These are phyloP conservation scores for Calycina marina DNA, from an alignment of 2,329 filamentous ascomycete species.

Conservation along the genomic window DNA sequence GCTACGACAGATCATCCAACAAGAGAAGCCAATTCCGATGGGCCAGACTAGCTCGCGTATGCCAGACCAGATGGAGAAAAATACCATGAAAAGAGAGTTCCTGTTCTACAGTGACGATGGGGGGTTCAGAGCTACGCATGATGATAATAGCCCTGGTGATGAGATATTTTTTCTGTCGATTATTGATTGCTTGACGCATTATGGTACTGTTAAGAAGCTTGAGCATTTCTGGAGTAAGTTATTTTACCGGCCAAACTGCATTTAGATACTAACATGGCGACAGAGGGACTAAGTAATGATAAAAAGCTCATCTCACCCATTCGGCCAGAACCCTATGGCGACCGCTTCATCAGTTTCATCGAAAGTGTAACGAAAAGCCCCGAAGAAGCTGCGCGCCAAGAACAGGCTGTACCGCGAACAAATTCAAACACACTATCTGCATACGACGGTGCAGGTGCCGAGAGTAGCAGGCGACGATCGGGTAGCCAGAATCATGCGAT, in stretches of 20 bases:
- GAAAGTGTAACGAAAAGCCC: slow-evolving; percentile 77
- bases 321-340: slow-evolving; percentile 78
- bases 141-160: slow-evolving; percentile 69
- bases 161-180: slow-evolving; percentile 97
- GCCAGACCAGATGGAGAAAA: slow-evolving; percentile 75
- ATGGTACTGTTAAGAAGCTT: slow-evolving; percentile 83
- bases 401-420: slow-evolving; percentile 11
- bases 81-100: slow-evolving; percentile 52
- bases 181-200: slow-evolving; percentile 95
- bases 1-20: slow-evolving; percentile 79
- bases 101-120: slow-evolving; percentile 92
- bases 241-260: neutral
- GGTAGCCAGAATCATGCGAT: slow-evolving; percentile 10
- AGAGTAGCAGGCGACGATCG: slow-evolving; percentile 13
- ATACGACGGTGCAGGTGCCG: slow-evolving; percentile 1
- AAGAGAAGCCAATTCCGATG: slow-evolving; percentile 87
- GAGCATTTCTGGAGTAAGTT: slow-evolving; percentile 74
- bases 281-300: slow-evolving; percentile 65
- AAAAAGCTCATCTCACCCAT: slow-evolving; percentile 84
- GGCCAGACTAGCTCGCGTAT: slow-evolving; percentile 70
- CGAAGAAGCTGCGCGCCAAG: slow-evolving; percentile 66
- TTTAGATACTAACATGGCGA: slow-evolving; percentile 10
- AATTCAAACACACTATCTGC: slow-evolving; percentile 14
- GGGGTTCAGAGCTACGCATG: slow-evolving; percentile 82
- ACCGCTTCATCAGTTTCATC: slow-evolving; percentile 89